phyloP scores from a whole-genome alignment of 805 yeast genomes.

The Zygotorulaspora chibaensis region DNA sequence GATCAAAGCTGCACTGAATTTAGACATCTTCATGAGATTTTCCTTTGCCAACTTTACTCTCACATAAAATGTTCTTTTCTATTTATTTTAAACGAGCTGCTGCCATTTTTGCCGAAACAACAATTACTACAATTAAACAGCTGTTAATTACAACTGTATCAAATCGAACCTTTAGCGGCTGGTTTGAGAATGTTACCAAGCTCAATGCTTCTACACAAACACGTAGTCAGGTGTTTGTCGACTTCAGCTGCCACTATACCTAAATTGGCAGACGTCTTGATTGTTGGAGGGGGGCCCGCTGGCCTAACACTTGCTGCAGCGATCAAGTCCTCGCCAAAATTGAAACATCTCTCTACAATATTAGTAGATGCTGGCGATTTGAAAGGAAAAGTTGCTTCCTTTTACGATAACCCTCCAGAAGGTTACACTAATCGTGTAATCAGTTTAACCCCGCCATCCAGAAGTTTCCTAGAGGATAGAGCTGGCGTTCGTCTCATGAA shows the following conservation, averaged over 20 bases:
- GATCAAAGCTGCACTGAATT: no score
- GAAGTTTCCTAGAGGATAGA: conserved; percentile 57
- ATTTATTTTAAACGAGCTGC: no score
- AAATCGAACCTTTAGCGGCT: no score
- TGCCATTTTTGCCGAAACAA: no score
- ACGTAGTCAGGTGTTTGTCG: conserved; percentile 15
- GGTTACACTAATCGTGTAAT: conserved; percentile 74
- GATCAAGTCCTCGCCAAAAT: conserved; percentile 59
- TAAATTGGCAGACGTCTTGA: conserved; percentile 60
- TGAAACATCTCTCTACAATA: conserved; percentile 56
- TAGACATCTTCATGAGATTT: no score
- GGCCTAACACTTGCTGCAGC: conserved; percentile 86
- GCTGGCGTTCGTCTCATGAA: conserved; percentile 74
- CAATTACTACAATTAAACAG: no score
- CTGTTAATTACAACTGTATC: no score
- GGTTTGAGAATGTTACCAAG: neutral
- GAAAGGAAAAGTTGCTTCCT: conserved; percentile 43
- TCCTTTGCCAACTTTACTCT: no score
- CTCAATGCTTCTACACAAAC: neutral
- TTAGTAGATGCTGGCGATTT: conserved; percentile 72
- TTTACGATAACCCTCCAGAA: conserved; percentile 37
- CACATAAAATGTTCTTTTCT: no score
- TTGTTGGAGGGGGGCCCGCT: conserved; percentile 97
- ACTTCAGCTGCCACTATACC: conserved; percentile 13
- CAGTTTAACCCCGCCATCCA: conserved; percentile 78